Evolutionary conservation across 306 rosid genomes (phyloP), one percentile per base, ranked within the genome.

Genomic region (Lathyrus sativus): DNA sequence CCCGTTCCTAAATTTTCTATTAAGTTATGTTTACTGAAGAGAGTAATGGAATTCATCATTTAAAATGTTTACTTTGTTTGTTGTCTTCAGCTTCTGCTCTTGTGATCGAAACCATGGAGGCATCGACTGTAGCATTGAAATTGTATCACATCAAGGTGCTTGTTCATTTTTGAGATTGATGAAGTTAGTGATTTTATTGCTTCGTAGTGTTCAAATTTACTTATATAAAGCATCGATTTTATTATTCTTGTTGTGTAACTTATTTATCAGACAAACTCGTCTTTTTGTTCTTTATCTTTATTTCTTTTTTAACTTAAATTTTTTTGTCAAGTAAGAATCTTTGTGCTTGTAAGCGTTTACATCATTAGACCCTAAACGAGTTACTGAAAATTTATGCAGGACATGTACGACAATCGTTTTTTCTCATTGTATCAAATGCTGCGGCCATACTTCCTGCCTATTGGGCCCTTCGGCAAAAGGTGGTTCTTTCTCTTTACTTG

Each of bases 31-130:
- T 84, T 70, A 11, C 29, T 26, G 29, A 26, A 26, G 29, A 26
- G 4, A 26, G 29, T 26, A 26, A 26, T 26, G 31, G 48, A 51
- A 46, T 43, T 67, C 29, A 42, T 48, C 24, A 15, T 26, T 68
- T 81, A 31, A 31, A 10, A 24, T 71, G 65, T 71, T 62, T 74
- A 11, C 24, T 48, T 61, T 72, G 38, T 48, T 61, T 72, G 38
- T 72, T 72, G 50, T 41, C 71, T 63, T 67, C 92, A 93, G 99
- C 95, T 93, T 71, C 72, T 93, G 99, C 63, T 76, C 89, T 19
- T 95, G 99, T 65, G 97, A 95, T 68, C 86, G 92, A 51, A 80
- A 87, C 79, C 99, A 95, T 67, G 99, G 97, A 79, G 99, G 99
- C 76, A 87, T 90, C 76, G 99, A 95, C 79, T 95, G 99, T 76